These are phyloP conservation scores for Pigoraptor vietnamica DNA, from an alignment of 78 protist species.

Conservation along the genomic window DNA sequence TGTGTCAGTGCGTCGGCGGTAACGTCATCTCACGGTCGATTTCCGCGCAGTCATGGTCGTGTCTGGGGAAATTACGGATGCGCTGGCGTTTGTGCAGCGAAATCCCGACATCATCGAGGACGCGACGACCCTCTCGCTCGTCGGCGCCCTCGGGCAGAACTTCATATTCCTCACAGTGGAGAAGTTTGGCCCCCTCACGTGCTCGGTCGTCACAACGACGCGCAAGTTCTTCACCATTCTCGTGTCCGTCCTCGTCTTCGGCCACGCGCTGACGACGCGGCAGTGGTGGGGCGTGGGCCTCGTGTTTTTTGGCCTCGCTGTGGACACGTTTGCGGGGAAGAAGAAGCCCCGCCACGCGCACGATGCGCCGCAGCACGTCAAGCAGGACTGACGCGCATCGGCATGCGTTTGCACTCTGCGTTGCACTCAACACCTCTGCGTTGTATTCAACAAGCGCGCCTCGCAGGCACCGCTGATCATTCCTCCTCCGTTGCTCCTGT, in stretches of 20 bases:
- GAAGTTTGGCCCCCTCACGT: slow-evolving; percentile 1
- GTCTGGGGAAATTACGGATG: neutral
- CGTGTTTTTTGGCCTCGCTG: slow-evolving; percentile 5
- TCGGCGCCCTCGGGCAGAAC: slow-evolving; percentile 39
- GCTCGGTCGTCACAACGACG: slow-evolving; percentile 30
- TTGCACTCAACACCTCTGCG: neutral
- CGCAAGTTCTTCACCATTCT: slow-evolving; percentile 52
- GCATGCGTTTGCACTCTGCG: no score
- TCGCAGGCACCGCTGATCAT: neutral
- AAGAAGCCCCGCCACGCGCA: neutral
- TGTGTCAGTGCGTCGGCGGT: neutral
- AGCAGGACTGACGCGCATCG: neutral
- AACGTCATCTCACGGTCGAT: neutral
- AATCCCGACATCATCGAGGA: slow-evolving; percentile 6
- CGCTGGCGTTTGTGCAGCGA: neutral
- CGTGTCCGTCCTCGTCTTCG: slow-evolving; percentile 20
- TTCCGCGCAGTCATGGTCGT: neutral
- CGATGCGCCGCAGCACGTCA: neutral
- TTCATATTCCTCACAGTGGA: slow-evolving; percentile 35
- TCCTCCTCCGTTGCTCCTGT: no score
- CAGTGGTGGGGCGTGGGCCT: slow-evolving; percentile 18
- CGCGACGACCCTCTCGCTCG: neutral
- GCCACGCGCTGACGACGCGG: neutral
- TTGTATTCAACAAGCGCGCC: neutral
- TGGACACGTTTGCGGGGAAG: neutral